These are phyloP conservation scores for Bipolaris bicolor DNA, from an alignment of 2,329 filamentous ascomycete species.

Conservation along the genomic window DNA sequence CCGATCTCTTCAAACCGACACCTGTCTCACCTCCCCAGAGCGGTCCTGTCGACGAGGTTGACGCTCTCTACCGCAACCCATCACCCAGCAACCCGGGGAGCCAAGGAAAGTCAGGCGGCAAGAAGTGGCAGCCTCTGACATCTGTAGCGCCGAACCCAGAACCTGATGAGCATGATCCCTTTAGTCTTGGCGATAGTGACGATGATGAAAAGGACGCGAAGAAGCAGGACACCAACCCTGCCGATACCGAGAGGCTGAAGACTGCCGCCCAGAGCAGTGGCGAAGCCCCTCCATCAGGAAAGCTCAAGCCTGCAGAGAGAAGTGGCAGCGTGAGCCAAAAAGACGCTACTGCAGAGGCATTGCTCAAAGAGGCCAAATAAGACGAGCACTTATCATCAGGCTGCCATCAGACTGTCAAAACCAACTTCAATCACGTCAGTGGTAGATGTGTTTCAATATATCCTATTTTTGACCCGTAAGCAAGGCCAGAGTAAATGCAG, in stretches of 20 bases:
- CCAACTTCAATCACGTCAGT: neutral
- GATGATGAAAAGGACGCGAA: slow-evolving; percentile 77
- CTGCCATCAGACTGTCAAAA: neutral
- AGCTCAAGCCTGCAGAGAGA: slow-evolving; percentile 49
- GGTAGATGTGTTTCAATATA: neutral
- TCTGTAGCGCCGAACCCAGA: slow-evolving; percentile 84
- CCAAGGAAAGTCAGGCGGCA: slow-evolving; percentile 65
- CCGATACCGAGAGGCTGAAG: slow-evolving; percentile 60
- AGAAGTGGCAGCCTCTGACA: slow-evolving; percentile 97
- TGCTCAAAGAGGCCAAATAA: slow-evolving; percentile 50
- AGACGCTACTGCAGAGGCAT: slow-evolving; percentile 55
- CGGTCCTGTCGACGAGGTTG: slow-evolving; percentile 78
- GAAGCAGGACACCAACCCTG: slow-evolving; percentile 64
- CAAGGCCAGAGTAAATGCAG: neutral
- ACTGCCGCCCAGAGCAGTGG: slow-evolving; percentile 52
- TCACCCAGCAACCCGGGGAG: slow-evolving; percentile 41
- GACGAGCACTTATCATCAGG: neutral
- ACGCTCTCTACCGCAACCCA: slow-evolving; percentile 68
- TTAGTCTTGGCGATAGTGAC: slow-evolving; percentile 94
- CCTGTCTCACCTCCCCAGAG: slow-evolving; percentile 60
- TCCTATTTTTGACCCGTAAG: neutral
- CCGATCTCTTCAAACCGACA: slow-evolving; percentile 78
- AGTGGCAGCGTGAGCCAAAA: slow-evolving; percentile 52
- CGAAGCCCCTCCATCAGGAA: slow-evolving; percentile 31
- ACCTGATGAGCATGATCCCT: slow-evolving; percentile 85